A percentile compares a stretch with the other conserved stretches of the same genome.
phyloP scores from a whole-genome alignment of 441 rosid species.

The Erodium moschatum region DNA sequence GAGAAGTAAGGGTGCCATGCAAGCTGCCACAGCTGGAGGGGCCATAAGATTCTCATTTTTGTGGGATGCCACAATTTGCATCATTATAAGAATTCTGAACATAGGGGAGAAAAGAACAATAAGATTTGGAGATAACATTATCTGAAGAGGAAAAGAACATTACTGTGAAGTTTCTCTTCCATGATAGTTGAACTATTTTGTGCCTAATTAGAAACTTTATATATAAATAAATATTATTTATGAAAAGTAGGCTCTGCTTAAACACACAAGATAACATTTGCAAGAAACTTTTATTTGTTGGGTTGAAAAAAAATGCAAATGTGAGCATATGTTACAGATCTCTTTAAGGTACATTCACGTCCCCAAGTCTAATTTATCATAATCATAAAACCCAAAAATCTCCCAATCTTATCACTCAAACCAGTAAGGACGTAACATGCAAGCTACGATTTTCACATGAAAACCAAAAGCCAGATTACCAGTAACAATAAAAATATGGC shows the following conservation, averaged over 20 bases:
- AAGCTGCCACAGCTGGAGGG: constrained; percentile 95
- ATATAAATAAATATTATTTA: too few relatives aligned
- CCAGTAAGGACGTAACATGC: background rate
- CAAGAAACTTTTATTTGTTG: background rate
- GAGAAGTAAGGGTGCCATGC: constrained; percentile 99
- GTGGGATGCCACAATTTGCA: constrained; percentile 77
- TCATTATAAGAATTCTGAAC: constrained; percentile 83
- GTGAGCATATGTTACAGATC: background rate
- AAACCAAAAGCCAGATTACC: background rate
- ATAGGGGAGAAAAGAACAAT: constrained; percentile 14
- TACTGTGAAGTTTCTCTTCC: too few relatives aligned
- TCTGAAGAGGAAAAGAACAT: too few relatives aligned
- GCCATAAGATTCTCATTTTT: constrained; percentile 81
- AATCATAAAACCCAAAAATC: background rate
- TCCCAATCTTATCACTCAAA: background rate
- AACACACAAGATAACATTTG: background rate
- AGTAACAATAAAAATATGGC: background rate
- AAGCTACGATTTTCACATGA: background rate
- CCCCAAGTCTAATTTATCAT: background rate
- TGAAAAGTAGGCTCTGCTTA: background rate
- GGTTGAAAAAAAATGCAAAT: background rate
- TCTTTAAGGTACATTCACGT: background rate
- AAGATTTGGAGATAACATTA: background rate
- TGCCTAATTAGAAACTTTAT: too few relatives aligned
- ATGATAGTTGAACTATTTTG: too few relatives aligned